A percentile compares a stretch with the other conserved stretches of the same genome.
Evolutionary conservation across 164 flowering plant species (phyloP).

Genomic region (Dillenia turbinata): DNA sequence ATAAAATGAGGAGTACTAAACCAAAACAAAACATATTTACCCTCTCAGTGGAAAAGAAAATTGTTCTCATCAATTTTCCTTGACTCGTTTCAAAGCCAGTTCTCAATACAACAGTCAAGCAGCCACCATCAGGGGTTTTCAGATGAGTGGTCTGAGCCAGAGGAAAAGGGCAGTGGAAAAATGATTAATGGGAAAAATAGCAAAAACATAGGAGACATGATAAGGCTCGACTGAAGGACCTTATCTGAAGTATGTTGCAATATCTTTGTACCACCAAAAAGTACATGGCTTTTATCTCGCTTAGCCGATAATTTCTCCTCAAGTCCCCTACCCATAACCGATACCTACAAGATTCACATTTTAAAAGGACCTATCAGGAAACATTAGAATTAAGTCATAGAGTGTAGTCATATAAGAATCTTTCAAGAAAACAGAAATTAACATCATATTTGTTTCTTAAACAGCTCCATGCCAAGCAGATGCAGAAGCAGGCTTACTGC

Average conservation of each 20-base stretch:
- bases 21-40: constrained; percentile 28
- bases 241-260: constrained; percentile 94
- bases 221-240: constrained; percentile 32
- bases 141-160: constrained; percentile 54
- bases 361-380: background rate
- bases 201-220: constrained; percentile 1
- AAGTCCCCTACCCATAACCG: constrained; percentile 54
- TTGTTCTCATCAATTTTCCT: constrained; percentile 97
- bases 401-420: too few relatives aligned
- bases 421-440: too few relatives aligned
- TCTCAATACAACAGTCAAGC: constrained; percentile 87
- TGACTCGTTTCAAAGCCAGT: constrained; percentile 99
- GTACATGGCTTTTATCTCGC: constrained; percentile 85
- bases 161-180: background rate
- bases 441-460: too few relatives aligned
- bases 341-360: constrained; percentile 49
- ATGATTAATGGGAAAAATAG: background rate
- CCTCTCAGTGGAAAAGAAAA: constrained; percentile 97
- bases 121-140: constrained; percentile 96
- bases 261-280: constrained; percentile 97
- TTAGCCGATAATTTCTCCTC: constrained; percentile 72
- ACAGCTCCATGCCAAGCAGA: too few relatives aligned
- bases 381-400: too few relatives aligned
- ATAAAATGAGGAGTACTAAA: constrained; percentile 5
- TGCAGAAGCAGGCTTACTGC: too few relatives aligned